Conservation (phyloP, 2,329 filamentous ascomycete genomes). For the Cryphonectria naterciae region DNA sequence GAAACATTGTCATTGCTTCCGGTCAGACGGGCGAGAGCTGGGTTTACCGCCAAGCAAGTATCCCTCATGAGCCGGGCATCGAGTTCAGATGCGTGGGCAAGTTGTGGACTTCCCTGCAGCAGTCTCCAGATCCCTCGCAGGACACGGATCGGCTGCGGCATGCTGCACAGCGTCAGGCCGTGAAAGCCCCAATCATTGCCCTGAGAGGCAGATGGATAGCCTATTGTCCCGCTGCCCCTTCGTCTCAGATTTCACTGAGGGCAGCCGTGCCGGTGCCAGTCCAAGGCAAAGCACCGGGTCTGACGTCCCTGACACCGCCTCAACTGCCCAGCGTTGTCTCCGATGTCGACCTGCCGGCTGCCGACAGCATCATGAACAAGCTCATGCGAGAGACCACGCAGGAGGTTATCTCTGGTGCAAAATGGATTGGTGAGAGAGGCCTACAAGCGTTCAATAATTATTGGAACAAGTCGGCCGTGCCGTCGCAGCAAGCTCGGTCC, state of each 20-base stretch:
- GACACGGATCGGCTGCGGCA: conserved; percentile 50
- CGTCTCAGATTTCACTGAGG: conserved; percentile 70
- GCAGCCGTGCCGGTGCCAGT: conserved; percentile 64
- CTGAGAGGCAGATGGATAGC: conserved; percentile 77
- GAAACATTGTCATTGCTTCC: conserved; percentile 75
- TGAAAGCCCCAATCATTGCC: conserved; percentile 68
- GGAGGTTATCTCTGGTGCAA: conserved; percentile 73
- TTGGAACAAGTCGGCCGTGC: conserved; percentile 64
- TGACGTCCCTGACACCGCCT: conserved; percentile 67
- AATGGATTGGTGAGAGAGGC: conserved; percentile 78
- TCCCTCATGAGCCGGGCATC: conserved; percentile 47
- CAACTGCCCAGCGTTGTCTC: conserved; percentile 69
- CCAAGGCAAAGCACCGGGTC: conserved; percentile 58
- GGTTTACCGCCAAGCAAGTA: conserved; percentile 64
- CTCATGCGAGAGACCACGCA: conserved; percentile 80
- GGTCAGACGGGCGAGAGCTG: conserved; percentile 86
- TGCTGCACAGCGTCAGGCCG: conserved; percentile 45
- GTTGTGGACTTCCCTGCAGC: conserved; percentile 86
- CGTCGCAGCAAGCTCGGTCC: conserved; percentile 51
- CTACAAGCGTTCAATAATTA: conserved; percentile 80
- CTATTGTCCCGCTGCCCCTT: conserved; percentile 73
- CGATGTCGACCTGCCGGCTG: conserved; percentile 72
- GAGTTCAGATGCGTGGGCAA: conserved; percentile 77
- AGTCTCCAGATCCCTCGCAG: conserved; percentile 52
- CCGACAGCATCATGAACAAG: conserved; percentile 74